Evolutionary conservation across 2,329 filamentous ascomycete species (phyloP).

Genomic region (Cladosporium colombiae): DNA sequence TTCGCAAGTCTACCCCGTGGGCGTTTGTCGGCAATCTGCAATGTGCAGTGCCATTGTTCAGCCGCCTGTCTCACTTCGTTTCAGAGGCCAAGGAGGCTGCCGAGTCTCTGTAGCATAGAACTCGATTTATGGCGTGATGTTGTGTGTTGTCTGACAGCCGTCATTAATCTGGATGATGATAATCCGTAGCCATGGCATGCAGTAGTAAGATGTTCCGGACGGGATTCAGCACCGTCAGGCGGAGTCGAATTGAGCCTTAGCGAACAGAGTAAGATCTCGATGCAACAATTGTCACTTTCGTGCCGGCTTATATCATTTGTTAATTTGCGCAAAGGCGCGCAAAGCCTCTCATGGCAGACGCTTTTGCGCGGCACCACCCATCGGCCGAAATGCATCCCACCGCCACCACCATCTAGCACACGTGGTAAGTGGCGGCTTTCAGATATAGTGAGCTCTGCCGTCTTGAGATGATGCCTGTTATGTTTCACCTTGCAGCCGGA

Average conservation of each 20-base stretch:
- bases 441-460: slow-evolving; percentile 3
- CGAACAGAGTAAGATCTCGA: not conserved
- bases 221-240: not conserved
- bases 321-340: slow-evolving; percentile 18
- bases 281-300: not conserved
- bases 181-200: slow-evolving; percentile 1
- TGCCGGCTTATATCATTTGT: not conserved
- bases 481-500: not conserved
- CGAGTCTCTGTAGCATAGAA: not conserved
- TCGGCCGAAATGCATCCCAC: not conserved
- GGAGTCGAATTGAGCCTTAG: not conserved
- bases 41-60: not conserved
- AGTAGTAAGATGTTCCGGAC: not conserved
- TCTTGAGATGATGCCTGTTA: not conserved
- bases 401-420: not conserved
- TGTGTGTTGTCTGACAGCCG: not conserved
- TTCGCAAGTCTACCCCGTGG: slow-evolving; percentile 11
- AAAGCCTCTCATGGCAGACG: slow-evolving; percentile 15
- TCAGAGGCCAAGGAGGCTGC: not conserved
- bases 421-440: not conserved
- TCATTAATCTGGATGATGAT: not conserved
- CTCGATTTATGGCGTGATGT: not conserved
- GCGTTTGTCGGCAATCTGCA: not conserved
- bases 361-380: not conserved
- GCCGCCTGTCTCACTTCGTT: slow-evolving; percentile 13